Evolutionary conservation across 768 basidiomycete species (phyloP), one percentile per base, ranked within the genome.

Genomic region (Boletus tylopilopsis): DNA sequence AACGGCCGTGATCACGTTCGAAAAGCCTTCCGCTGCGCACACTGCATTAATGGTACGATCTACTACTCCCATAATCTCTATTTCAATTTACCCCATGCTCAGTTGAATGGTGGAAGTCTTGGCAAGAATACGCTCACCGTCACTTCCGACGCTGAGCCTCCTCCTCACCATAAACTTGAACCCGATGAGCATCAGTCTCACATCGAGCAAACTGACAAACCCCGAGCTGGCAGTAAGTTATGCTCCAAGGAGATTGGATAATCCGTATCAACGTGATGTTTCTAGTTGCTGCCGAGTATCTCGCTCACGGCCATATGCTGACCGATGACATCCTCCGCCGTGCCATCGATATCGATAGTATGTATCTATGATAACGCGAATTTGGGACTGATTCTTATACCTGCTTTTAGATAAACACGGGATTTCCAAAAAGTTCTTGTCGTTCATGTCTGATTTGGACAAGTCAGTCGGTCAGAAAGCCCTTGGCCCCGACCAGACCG

Each of bases 141-240:
- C 45, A 78, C 82, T 8, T 87, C 88, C 15, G 84, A 90, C 15
- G 69, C 69, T 2, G 78, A 75, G 22, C 83, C 85, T 53, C 64
- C 72, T 15, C 82, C 83, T 44, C 78, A 82, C 18, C 73, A 74
- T 11, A 73, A 78, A 23, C 11, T 13, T 13, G 29, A 30, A 13
- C 44, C 58, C 15, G 67, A 73, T 9, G 65, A 71, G 8, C 67
- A 71, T 7, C 67, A 70, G 21, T 36, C 63, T 61, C 47, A 69
- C 73, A 4, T 89, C 60, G 82, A 87, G 15, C 94, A 96, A 71
- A 78, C 84, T 33, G 93, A 95, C 69, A 99, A 99, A 73, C 95
- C 95, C 2, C 74, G 89, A 25, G 87, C 89, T 16, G 90, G 83
- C 38, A 90, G 87, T 89, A 58, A 59, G 84, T 70, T 6, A 1